Percentiles rank a stretch among this genome's conserved stretches.
Conservation (phyloP, 2,329 filamentous ascomycete species). For the Neonectria faginata region DNA sequence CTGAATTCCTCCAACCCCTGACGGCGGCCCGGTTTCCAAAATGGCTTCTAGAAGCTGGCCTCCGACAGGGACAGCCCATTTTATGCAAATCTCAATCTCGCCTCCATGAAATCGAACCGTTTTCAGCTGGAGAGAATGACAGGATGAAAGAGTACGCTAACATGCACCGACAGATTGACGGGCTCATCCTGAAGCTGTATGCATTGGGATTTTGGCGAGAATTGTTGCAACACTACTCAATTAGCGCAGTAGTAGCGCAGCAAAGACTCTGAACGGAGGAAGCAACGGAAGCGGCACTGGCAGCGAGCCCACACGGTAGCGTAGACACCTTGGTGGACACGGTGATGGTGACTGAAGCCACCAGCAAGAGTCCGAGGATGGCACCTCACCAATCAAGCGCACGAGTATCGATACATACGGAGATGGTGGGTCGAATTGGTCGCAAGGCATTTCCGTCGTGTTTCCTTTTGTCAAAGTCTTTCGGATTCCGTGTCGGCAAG, state of each 20-base stretch:
- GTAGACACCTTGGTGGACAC: slow-evolving; percentile 18
- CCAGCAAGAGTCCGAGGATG: slow-evolving; percentile 7
- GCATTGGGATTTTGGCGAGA: slow-evolving; percentile 14
- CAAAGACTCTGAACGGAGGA: slow-evolving; percentile 16
- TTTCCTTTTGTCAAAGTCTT: slow-evolving; percentile 25
- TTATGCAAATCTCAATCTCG: slow-evolving; percentile 42
- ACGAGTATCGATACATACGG: slow-evolving; percentile 10
- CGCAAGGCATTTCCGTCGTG: slow-evolving; percentile 25
- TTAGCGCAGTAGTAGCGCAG: slow-evolving; percentile 24
- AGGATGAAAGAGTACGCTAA: slow-evolving; percentile 30
- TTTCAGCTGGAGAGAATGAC: slow-evolving; percentile 31
- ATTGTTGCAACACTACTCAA: slow-evolving; percentile 26
- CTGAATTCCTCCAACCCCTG: slow-evolving; percentile 29
- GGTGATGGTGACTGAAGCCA: slow-evolving; percentile 20
- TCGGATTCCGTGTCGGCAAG: slow-evolving; percentile 23
- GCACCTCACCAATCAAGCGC: slow-evolving; percentile 20
- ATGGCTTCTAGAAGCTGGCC: slow-evolving; percentile 46
- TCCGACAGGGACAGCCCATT: slow-evolving; percentile 28
- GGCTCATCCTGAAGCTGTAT: slow-evolving; percentile 8
- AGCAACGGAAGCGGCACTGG: slow-evolving; percentile 8
- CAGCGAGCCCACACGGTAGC: slow-evolving; percentile 20
- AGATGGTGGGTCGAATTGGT: slow-evolving; percentile 13
- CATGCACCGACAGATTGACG: slow-evolving; percentile 30
- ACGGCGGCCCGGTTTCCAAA: slow-evolving; percentile 39
- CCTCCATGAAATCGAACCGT: slow-evolving; percentile 30